Conservation (phyloP, 1,284 basidiomycete species). For the Gastroboletus turbinatus region DNA sequence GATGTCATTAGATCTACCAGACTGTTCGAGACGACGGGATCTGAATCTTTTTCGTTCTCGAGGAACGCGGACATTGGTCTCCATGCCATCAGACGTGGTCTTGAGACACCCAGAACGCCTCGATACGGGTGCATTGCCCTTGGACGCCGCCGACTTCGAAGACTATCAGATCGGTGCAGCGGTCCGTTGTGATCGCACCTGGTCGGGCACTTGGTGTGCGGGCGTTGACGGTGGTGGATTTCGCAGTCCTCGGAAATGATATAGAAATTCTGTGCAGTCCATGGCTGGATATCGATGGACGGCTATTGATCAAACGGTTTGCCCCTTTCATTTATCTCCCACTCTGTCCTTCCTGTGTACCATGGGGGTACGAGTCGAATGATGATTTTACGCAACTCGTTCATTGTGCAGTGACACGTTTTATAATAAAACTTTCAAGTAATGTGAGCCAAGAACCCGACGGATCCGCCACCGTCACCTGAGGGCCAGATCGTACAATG, state of each 20-base stretch:
- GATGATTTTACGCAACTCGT: background rate
- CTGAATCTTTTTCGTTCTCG: slow-evolving; percentile 2
- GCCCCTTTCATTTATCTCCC: background rate
- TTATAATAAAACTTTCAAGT: background rate
- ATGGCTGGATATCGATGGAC: background rate
- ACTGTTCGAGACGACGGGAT: background rate
- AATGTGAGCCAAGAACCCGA: background rate
- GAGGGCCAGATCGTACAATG: too few relatives aligned
- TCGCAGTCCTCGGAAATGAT: slow-evolving; percentile 15
- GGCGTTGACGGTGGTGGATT: background rate
- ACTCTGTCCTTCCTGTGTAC: background rate
- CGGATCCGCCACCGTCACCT: background rate
- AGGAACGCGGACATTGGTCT: slow-evolving; percentile 18
- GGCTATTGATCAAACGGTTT: background rate
- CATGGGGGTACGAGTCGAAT: background rate
- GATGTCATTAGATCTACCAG: slow-evolving; percentile 9
- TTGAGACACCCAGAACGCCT: background rate
- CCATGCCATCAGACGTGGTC: background rate
- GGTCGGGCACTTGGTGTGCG: background rate
- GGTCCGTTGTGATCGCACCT: slow-evolving; percentile 18
- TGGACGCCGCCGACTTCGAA: slow-evolving; percentile 18
- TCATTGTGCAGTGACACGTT: background rate
- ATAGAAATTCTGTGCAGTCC: background rate
- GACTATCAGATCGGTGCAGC: background rate
- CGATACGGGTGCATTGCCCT: background rate